Conservation (phyloP, 495 filamentous ascomycete species). For the Glarea lozoyensis region DNA sequence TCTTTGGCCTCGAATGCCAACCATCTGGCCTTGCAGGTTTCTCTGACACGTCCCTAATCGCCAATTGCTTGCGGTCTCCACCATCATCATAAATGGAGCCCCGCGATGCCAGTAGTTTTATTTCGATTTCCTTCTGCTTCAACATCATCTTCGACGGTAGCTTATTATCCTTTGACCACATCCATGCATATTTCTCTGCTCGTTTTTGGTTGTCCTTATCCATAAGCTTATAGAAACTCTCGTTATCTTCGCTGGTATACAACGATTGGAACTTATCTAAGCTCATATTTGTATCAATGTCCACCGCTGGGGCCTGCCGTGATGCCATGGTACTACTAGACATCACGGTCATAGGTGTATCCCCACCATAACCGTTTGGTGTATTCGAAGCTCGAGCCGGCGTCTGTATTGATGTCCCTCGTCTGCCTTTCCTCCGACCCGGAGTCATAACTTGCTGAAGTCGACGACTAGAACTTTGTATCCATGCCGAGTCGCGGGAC, state of each 20-base stretch:
- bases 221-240: constrained; percentile 84
- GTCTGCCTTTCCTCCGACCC: constrained; percentile 36
- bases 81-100: constrained; percentile 37
- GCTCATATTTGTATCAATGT: constrained; percentile 73
- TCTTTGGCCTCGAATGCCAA: constrained; percentile 66
- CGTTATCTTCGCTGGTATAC: constrained; percentile 96
- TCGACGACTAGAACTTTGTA: constrained; percentile 62
- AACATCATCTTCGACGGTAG: constrained; percentile 79
- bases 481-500: constrained; percentile 77
- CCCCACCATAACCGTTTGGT: constrained; percentile 45
- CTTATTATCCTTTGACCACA: constrained; percentile 76
- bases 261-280: constrained; percentile 79
- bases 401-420: constrained; percentile 26
- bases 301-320: constrained; percentile 22
- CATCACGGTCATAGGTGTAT: constrained; percentile 56
- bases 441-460: constrained; percentile 80
- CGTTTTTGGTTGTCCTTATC: constrained; percentile 85
- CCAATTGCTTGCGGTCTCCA: constrained; percentile 42
- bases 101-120: constrained; percentile 45
- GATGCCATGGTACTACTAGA: constrained; percentile 34
- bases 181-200: constrained; percentile 75
- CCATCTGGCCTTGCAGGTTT: constrained; percentile 71
- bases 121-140: constrained; percentile 63
- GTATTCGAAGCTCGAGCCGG: constrained; percentile 33
- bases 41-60: constrained; percentile 53